Conservation (phyloP, 2,329 filamentous ascomycete genomes). For the Fusarium cicatricum region DNA sequence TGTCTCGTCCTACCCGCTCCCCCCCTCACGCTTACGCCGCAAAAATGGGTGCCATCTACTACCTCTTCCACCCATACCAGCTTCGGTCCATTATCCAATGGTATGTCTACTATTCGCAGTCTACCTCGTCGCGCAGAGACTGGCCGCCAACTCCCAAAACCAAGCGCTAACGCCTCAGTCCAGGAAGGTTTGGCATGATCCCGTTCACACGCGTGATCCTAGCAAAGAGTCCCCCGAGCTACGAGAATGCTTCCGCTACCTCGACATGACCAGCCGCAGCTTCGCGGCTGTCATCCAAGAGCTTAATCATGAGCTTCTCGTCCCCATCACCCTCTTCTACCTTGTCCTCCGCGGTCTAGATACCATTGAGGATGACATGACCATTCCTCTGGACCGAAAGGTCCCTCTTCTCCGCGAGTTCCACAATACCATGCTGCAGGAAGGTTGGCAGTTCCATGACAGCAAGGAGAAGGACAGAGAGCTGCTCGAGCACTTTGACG, state of each 20-base stretch:
- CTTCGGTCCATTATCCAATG: constrained; percentile 89
- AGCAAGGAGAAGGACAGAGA: constrained; percentile 96
- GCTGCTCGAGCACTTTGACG: constrained; percentile 90
- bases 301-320: constrained; percentile 90
- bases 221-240: constrained; percentile 78
- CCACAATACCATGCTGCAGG: constrained; percentile 76
- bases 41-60: constrained; percentile 74
- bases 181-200: constrained; percentile 97
- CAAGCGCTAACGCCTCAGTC: constrained; percentile 31
- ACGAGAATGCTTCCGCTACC: constrained; percentile 84
- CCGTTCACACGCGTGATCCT: constrained; percentile 84
- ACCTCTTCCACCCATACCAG: constrained; percentile 77
- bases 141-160: neutral
- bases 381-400: constrained; percentile 81
- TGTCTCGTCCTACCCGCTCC: too few relatives aligned
- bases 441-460: constrained; percentile 89
- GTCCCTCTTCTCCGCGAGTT: constrained; percentile 87
- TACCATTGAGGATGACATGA: constrained; percentile 99
- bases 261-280: constrained; percentile 89
- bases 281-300: constrained; percentile 95
- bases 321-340: constrained; percentile 93
- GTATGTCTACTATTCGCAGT: constrained; percentile 56
- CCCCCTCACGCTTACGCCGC: constrained; percentile 26
- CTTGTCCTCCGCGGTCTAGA: constrained; percentile 90
- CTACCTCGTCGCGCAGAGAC: neutral